phyloP scores from a whole-genome alignment of 352 stramenopile genomes.

The Phytophthora meadii region DNA sequence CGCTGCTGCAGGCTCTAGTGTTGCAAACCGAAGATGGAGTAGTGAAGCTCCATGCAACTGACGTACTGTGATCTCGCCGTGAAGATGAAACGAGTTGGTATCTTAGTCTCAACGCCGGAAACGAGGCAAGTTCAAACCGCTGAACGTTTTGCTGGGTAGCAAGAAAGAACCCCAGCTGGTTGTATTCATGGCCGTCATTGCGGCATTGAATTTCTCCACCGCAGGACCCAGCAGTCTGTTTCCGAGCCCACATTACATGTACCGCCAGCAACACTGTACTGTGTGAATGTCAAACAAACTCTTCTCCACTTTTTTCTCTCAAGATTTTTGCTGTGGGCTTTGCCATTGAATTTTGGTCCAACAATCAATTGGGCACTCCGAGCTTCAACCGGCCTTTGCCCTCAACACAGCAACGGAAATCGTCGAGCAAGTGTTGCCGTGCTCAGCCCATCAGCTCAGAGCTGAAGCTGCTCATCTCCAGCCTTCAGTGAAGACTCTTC shows the following conservation, averaged over 20 bases:
- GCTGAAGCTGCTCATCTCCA: constrained; percentile 33
- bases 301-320: constrained; percentile 11
- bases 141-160: not conserved
- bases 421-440: not conserved
- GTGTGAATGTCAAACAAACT: not conserved
- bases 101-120: constrained; percentile 31
- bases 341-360: constrained; percentile 24
- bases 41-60: no score
- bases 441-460: constrained; percentile 16
- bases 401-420: constrained; percentile 10
- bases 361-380: constrained; percentile 14
- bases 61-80: not conserved
- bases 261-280: not conserved
- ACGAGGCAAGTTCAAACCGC: not conserved
- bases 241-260: not conserved
- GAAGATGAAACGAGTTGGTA: not conserved
- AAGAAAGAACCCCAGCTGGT: constrained; percentile 11
- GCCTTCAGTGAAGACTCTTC: constrained; percentile 5
- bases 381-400: constrained; percentile 24
- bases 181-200: constrained; percentile 7
- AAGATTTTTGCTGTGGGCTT: constrained; percentile 10
- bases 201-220: constrained; percentile 1
- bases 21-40: not conserved
- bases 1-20: no score
- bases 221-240: constrained; percentile 8